A percentile compares a stretch with the other conserved stretches of the same genome.
Evolutionary conservation across 2,329 filamentous ascomycete genomes (phyloP).

Genomic region (Dactylonectria macrodidyma): DNA sequence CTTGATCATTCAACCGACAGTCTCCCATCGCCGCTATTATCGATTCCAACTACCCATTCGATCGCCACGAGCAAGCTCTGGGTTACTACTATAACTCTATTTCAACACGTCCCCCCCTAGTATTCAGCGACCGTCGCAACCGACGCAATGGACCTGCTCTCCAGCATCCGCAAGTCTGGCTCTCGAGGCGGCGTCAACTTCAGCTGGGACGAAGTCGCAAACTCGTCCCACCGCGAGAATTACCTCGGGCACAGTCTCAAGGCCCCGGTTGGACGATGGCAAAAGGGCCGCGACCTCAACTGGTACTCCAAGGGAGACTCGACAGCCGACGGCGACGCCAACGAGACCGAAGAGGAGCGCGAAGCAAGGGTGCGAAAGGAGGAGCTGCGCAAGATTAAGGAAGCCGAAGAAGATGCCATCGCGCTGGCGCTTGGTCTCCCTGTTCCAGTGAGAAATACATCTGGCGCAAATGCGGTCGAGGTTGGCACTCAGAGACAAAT

Average conservation of each 20-base stretch:
- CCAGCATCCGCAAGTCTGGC: constrained; percentile 90
- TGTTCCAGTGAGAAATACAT: constrained; percentile 71
- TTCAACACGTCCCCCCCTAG: not conserved
- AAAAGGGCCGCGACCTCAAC: constrained; percentile 78
- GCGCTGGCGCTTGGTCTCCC: constrained; percentile 86
- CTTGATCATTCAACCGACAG: not conserved
- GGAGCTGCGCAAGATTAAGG: constrained; percentile 86
- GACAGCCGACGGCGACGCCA: constrained; percentile 62
- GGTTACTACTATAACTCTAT: too few species aligned
- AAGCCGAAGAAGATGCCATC: constrained; percentile 94
- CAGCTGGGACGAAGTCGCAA: constrained; percentile 95
- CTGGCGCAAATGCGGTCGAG: constrained; percentile 78
- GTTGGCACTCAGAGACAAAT: constrained; percentile 62
- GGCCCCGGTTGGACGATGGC: constrained; percentile 93
- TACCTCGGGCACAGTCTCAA: constrained; percentile 92
- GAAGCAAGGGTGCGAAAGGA: constrained; percentile 76
- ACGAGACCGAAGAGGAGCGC: constrained; percentile 72
- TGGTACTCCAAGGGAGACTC: constrained; percentile 74
- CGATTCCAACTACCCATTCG: not conserved
- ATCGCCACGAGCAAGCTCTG: not conserved
- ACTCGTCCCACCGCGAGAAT: constrained; percentile 89
- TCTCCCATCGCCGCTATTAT: not conserved
- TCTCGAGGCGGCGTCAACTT: constrained; percentile 96
- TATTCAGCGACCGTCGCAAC: constrained; percentile 1
- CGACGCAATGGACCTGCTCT: constrained; percentile 90